These are phyloP conservation scores for Begonia loranthoides DNA, from an alignment of 306 rosid genomes.

Conservation along the genomic window DNA sequence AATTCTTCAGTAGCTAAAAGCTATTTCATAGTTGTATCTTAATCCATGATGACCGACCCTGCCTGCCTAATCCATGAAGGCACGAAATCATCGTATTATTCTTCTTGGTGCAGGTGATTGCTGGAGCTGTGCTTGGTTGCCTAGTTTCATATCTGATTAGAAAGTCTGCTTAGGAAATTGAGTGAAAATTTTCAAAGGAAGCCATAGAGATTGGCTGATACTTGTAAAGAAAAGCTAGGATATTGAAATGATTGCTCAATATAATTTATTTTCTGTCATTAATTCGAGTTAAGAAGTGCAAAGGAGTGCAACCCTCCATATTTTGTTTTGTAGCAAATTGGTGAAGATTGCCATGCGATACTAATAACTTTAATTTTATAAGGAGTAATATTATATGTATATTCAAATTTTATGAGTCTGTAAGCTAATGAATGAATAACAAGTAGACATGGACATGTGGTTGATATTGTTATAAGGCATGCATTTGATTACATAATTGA, in stretches of 20 bases:
- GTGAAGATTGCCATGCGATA: no score
- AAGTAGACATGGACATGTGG: no score
- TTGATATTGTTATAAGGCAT: no score
- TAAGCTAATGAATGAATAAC: no score
- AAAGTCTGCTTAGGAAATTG: slow-evolving; percentile 1
- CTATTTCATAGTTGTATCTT: no score
- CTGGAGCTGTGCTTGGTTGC: slow-evolving; percentile 77
- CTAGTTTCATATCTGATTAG: slow-evolving; percentile 38
- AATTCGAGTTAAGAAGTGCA: background rate
- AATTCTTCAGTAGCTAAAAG: background rate
- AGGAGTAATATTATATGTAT: no score
- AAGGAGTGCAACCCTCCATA: no score
- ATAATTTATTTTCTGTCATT: background rate
- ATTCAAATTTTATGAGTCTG: no score
- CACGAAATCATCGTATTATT: background rate
- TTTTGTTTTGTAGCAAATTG: no score
- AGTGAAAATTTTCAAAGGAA: background rate
- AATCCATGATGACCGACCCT: no score
- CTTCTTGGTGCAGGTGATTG: slow-evolving; percentile 42
- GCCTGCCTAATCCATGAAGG: background rate
- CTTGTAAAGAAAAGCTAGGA: slow-evolving; percentile 4
- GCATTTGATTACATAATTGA: no score
- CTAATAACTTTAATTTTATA: no score
- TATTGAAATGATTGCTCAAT: background rate
- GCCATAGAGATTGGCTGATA: background rate